Evolutionary conservation across 805 yeast genomes (phyloP), one percentile per base, ranked within the genome.

Genomic region (Saccharomycopsis sp.): DNA sequence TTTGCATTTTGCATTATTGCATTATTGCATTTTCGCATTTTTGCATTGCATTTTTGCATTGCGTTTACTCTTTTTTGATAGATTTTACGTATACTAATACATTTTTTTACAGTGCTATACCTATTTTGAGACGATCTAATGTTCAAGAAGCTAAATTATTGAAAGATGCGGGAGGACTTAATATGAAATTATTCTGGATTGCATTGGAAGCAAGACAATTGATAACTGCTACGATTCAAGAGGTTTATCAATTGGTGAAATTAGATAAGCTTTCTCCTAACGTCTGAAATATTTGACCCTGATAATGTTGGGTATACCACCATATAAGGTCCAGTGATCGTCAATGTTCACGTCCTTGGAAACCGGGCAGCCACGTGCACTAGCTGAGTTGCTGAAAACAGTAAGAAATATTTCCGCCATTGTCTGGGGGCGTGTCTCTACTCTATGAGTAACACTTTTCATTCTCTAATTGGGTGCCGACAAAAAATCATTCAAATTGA

Each of bases 181-280:
- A 85, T 19, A 85, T 90, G 96, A 64, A 85, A 47, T 85, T 85
- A 59, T 87, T 90, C 9, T 90, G 97, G 97, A 56, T 86, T 41
- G 89, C 94, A 0, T 66, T 90, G 31, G 97, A 90, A 63, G 83
- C 85, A 3, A 75, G 97, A 57, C 93, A 85, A 60, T 79, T 89
- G 56, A 79, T 90, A 60, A 79, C 72, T 53, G 85, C 94, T 17
- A 82, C 95, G 2, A 74, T 87, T 8, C 85, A 81, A 58, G 96
- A 82, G 54, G 84, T 31, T 20, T 14, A 14, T 5, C 35, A 31
- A 20, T 20, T 31, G 20, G 35, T 31, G 35, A 17, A 31, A 20
- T 20, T 14, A 20, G 35, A 31, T 20, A 31, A 31, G 11, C 35
- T 31, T 20, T 31, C 35, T 17, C 35, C 35, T 6, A 31, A 21